Evolutionary conservation across 164 flowering plant species (phyloP).

Genomic region (Stephania cephalantha): DNA sequence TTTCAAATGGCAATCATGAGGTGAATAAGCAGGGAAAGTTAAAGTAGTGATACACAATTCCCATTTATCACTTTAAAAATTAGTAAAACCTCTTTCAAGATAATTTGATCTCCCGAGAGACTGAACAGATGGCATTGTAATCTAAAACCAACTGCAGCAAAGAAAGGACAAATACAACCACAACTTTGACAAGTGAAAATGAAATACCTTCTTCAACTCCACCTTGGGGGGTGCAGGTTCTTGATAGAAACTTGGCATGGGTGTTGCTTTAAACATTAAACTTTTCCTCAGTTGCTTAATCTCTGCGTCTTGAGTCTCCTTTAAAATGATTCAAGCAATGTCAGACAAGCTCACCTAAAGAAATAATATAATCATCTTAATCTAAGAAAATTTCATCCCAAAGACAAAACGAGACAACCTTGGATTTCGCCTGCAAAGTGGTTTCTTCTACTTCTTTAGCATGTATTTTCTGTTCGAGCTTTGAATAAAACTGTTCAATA

Average conservation of each 20-base stretch:
- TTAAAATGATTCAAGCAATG: neutral
- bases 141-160: neutral
- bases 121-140: neutral
- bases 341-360: neutral
- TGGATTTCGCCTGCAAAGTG: constrained; percentile 74
- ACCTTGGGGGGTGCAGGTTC: constrained; percentile 81
- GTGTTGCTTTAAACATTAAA: constrained; percentile 82
- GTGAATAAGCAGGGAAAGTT: neutral
- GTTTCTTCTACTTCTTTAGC: constrained; percentile 78
- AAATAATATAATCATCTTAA: neutral
- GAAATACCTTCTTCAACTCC: constrained; percentile 74
- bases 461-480: constrained; percentile 85
- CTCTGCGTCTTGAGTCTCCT: constrained; percentile 93
- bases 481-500: constrained; percentile 62
- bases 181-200: too few relatives aligned
- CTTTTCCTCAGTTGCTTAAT: constrained; percentile 74
- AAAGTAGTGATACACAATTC: neutral
- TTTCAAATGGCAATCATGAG: neutral
- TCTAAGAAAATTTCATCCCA: neutral
- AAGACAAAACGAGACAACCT: constrained; percentile 36
- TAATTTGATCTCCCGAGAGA: neutral
- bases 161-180: too few relatives aligned
- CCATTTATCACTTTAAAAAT: neutral
- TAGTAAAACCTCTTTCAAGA: neutral
- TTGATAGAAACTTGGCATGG: constrained; percentile 94